phyloP scores from a whole-genome alignment of 768 basidiomycete genomes.

The Daedaleopsis nitida region DNA sequence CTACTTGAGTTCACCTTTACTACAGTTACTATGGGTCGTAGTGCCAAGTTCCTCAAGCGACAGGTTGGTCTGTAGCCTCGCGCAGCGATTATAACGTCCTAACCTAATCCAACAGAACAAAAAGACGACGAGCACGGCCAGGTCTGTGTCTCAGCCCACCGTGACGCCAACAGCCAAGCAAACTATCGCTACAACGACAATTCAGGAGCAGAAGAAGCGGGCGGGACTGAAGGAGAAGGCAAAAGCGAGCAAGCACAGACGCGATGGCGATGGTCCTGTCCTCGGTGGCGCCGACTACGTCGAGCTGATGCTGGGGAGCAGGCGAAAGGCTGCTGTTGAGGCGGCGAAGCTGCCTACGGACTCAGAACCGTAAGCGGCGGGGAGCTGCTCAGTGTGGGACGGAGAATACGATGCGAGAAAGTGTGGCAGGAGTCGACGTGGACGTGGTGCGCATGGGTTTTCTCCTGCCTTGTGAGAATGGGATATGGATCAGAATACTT shows the following conservation, averaged over 20 bases:
- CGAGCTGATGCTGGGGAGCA: slow-evolving; percentile 67
- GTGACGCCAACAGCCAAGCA: slow-evolving; percentile 7
- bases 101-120: neutral
- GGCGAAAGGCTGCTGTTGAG: slow-evolving; percentile 66
- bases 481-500: too few species aligned
- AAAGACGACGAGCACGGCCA: slow-evolving; percentile 29
- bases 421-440: too few species aligned
- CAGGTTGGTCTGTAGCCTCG: slow-evolving; percentile 40
- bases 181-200: slow-evolving; percentile 23
- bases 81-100: neutral
- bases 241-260: slow-evolving; percentile 35
- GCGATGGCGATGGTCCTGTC: slow-evolving; percentile 42
- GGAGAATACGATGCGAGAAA: too few species aligned
- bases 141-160: slow-evolving; percentile 9
- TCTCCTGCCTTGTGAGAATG: too few species aligned
- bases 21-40: slow-evolving; percentile 67
- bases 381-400: neutral
- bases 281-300: slow-evolving; percentile 81
- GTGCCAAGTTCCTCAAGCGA: slow-evolving; percentile 67
- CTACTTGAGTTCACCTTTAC: too few species aligned
- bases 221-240: slow-evolving; percentile 52
- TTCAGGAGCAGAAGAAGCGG: slow-evolving; percentile 45
- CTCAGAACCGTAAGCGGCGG: slow-evolving; percentile 1
- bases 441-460: too few species aligned
- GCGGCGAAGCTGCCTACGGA: slow-evolving; percentile 57